phyloP scores from a whole-genome alignment of 441 rosid genomes.

The Aquilaria agallochum region DNA sequence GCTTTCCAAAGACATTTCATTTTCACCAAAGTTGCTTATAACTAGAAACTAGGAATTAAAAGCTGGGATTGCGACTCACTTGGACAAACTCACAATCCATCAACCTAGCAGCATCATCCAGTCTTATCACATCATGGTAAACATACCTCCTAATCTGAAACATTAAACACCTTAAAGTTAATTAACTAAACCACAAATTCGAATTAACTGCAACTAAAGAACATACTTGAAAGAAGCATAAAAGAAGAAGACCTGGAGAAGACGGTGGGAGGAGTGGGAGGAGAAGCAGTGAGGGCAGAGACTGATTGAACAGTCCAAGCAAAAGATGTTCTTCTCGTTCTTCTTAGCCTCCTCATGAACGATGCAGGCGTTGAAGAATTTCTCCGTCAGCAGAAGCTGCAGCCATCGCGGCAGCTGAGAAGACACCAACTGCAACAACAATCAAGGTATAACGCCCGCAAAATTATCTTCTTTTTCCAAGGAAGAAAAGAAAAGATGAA shows the following conservation, averaged over 20 bases:
- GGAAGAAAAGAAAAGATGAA: not conserved
- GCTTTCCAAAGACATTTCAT: not conserved
- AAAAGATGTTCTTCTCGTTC: conserved; percentile 78
- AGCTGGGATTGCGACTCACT: conserved; percentile 33
- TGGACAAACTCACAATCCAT: conserved; percentile 85
- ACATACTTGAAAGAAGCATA: not conserved
- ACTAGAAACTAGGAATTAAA: too few species aligned
- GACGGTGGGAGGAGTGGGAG: conserved; percentile 65
- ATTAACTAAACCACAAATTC: not conserved
- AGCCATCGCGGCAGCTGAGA: conserved; percentile 67
- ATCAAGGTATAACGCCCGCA: too few species aligned
- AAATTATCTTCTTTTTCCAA: too few species aligned
- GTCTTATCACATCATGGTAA: conserved; percentile 70
- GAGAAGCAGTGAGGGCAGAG: conserved; percentile 81
- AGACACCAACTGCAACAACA: conserved; percentile 28
- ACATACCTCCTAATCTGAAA: conserved; percentile 87
- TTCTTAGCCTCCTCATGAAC: conserved; percentile 64
- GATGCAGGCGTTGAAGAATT: conserved; percentile 85
- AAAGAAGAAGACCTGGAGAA: conserved; percentile 55
- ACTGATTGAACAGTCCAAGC: conserved; percentile 79
- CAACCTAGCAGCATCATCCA: conserved; percentile 71
- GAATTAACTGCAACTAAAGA: not conserved
- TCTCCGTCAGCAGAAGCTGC: conserved; percentile 60
- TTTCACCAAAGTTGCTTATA: not conserved
- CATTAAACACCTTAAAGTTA: not conserved